Conservation (phyloP, 1,284 basidiomycete species). For the Mycocalia duriaeana region DNA sequence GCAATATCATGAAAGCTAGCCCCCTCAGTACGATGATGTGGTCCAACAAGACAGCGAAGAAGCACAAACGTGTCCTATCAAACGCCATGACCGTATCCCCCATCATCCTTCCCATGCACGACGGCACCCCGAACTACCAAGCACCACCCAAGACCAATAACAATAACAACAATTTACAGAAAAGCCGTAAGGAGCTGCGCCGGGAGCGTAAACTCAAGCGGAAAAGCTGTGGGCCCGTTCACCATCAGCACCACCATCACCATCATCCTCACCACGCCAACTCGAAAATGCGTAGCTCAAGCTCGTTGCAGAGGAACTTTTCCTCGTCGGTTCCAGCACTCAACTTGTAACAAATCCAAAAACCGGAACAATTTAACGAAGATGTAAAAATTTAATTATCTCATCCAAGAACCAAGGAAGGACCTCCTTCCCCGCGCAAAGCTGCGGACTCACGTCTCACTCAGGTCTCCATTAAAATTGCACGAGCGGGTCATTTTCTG, state of each 20-base stretch:
- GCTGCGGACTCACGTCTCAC: too few species aligned
- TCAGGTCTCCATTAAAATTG: too few species aligned
- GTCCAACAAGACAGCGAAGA: slow-evolving; percentile 26
- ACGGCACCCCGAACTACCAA: slow-evolving; percentile 29
- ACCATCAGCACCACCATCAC: slow-evolving; percentile 28
- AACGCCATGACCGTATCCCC: slow-evolving; percentile 38
- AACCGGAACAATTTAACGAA: not conserved
- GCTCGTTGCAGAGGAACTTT: slow-evolving; percentile 56
- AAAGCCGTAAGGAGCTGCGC: slow-evolving; percentile 56
- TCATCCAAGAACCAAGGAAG: not conserved
- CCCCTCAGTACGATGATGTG: slow-evolving; percentile 55
- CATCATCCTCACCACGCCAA: slow-evolving; percentile 66
- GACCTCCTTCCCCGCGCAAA: not conserved
- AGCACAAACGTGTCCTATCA: slow-evolving; percentile 14
- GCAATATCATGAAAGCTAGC: slow-evolving; percentile 47
- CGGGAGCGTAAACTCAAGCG: slow-evolving; percentile 60
- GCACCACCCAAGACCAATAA: slow-evolving; percentile 31
- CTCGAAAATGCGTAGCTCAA: slow-evolving; percentile 53
- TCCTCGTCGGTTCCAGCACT: slow-evolving; percentile 33
- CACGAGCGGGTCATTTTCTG: not conserved
- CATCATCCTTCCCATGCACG: slow-evolving; percentile 47
- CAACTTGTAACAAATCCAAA: slow-evolving; percentile 21
- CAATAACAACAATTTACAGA: slow-evolving; percentile 26
- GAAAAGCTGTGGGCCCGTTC: slow-evolving; percentile 42
- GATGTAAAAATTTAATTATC: not conserved